Evolutionary conservation across 345 rosid species (phyloP), one percentile per base, ranked within the genome.

Genomic region (Citrus reticulata): DNA sequence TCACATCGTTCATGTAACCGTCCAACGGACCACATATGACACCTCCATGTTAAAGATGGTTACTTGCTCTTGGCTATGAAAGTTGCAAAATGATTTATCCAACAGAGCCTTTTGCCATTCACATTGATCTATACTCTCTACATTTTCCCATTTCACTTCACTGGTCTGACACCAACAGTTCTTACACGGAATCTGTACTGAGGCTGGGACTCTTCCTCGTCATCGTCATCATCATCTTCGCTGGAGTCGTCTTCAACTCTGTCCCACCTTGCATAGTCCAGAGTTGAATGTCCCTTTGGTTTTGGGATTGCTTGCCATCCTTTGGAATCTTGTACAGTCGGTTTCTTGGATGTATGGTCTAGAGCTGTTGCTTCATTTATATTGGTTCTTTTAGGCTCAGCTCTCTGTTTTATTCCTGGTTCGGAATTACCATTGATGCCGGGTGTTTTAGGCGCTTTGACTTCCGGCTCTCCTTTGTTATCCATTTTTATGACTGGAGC

Each of bases 221-320:
- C 90, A 0, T 85, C 92, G 0, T 91, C 94, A 0, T 90, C 90
- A 2, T 90, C 94, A 32, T 95, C 97, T 40, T 92, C 98, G 71
- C 99, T 92, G 2, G 98, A 93, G 74, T 88, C 90, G 77, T 91
- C 92, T 78, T 88, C 91, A 68, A 95, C 98, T 32, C 84, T 84
- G 77, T 93, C 89, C 98, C 99, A 95, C 42, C 98, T 88, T 6
- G 88, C 93, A 78, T 95, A 95, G 85, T 95, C 91, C 57, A 95
- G 86, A 37, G 98, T 54, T 1, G 99, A 91, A 85, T 95, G 98
- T 55, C 99, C 99, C 91, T 95, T 95, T 24, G 99, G 97, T 84
- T 92, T 95, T 42, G 99, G 99, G 71, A 95, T 95, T 7, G 98
- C 88, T 86, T 91, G 89, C 99, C 98, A 95, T 73, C 91, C 99